Evolutionary conservation across 1,139 yeast species (phyloP).

Genomic region (Sugiyamaella pinicola): DNA sequence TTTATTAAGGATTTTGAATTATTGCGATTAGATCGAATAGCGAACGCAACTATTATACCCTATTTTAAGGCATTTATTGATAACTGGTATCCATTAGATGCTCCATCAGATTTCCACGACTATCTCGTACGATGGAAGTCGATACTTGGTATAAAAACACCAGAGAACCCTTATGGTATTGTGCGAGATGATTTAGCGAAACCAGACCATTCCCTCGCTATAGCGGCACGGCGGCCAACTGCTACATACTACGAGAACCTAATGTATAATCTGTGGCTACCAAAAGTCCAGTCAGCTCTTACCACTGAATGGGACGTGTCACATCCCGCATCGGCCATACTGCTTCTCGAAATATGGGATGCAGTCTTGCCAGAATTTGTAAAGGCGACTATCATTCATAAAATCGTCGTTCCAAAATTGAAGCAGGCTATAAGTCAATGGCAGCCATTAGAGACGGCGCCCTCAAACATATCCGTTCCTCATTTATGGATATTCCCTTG

Average conservation of each 20-base stretch:
- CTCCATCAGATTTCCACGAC: conserved; percentile 35
- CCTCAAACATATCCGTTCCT: conserved; percentile 32
- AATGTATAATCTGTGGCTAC: conserved; percentile 44
- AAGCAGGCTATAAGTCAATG: conserved; percentile 42
- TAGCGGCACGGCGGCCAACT: neutral
- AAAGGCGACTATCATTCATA: conserved; percentile 38
- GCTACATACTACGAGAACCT: conserved; percentile 41
- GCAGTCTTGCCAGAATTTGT: conserved; percentile 44
- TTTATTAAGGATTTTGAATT: conserved; percentile 30
- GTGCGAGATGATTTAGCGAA: neutral
- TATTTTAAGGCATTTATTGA: conserved; percentile 33
- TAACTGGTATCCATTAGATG: conserved; percentile 45
- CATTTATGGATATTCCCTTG: conserved; percentile 51
- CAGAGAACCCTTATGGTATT: neutral
- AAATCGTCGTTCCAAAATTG: conserved; percentile 46
- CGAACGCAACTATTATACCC: conserved; percentile 40
- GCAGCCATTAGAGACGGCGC: conserved; percentile 36
- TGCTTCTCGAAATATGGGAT: conserved; percentile 48
- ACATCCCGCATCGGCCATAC: conserved; percentile 34
- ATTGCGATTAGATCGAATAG: conserved; percentile 35
- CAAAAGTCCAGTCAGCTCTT: conserved; percentile 40
- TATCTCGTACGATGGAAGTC: conserved; percentile 36
- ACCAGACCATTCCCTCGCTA: neutral
- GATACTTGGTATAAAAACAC: conserved; percentile 27
- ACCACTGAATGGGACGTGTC: conserved; percentile 42